These are phyloP conservation scores for Orbilia blumenaviensis DNA, from an alignment of 2,329 filamentous ascomycete species.

Conservation along the genomic window DNA sequence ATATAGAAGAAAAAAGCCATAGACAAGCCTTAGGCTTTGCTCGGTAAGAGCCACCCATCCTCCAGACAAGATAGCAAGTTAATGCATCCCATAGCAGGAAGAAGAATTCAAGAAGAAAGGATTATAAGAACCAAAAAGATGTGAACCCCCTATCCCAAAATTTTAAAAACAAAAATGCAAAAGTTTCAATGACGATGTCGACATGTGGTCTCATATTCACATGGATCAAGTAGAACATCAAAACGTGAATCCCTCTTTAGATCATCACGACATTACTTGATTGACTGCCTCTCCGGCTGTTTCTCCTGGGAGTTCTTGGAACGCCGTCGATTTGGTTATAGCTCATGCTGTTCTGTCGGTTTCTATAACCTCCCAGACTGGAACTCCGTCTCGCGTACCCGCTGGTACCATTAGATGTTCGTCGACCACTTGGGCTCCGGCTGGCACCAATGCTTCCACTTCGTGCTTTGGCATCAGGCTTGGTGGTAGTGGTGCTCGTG, in stretches of 20 bases:
- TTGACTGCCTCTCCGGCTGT: constrained; percentile 46
- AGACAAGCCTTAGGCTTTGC: not conserved
- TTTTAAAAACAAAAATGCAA: not conserved
- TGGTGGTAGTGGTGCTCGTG: constrained; percentile 2
- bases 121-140: constrained; percentile 12
- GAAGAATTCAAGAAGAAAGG: not conserved
- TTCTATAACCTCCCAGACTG: constrained; percentile 46
- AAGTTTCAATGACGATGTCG: not conserved
- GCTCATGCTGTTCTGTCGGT: constrained; percentile 36
- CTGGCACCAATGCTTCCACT: constrained; percentile 45
- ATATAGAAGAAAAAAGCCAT: constrained; percentile 12
- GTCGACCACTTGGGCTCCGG: constrained; percentile 41
- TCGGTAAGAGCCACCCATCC: not conserved
- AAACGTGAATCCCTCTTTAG: not conserved
- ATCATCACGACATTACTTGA: constrained; percentile 50
- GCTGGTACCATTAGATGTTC: constrained; percentile 24
- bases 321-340: constrained; percentile 50
- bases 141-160: constrained; percentile 21
- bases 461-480: not conserved
- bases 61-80: not conserved
- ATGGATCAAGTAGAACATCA: constrained; percentile 1
- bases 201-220: constrained; percentile 11
- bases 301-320: constrained; percentile 25
- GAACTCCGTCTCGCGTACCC: constrained; percentile 41
- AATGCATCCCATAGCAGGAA: constrained; percentile 6